A percentile compares a stretch with the other conserved stretches of the same genome.
Conservation (phyloP, 73 alveolate genomes). For the Uronychia setigera region DNA sequence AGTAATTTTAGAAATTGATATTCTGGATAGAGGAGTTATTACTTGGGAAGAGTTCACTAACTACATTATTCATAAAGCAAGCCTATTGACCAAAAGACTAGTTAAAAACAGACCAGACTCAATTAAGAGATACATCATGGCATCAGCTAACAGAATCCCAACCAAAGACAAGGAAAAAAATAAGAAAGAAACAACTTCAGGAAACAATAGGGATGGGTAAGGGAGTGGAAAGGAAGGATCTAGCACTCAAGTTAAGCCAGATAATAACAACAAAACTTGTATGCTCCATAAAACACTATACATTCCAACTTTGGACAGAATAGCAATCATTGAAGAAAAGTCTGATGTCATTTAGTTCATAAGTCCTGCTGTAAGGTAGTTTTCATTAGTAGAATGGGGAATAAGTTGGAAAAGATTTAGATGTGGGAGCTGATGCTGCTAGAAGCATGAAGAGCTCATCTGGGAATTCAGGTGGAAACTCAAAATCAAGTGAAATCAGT, state of each 20-base stretch:
- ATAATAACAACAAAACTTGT: constrained; percentile 3
- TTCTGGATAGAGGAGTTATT: constrained; percentile 72
- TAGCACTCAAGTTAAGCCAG: not conserved
- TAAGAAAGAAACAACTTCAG: constrained; percentile 6
- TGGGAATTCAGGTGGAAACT: constrained; percentile 2
- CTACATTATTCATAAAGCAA: constrained; percentile 82
- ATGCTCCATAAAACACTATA: constrained; percentile 62
- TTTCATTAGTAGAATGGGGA: constrained; percentile 62
- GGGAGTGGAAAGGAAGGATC: not conserved
- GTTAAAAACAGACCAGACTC: constrained; percentile 69
- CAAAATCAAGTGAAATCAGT: constrained; percentile 15
- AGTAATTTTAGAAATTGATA: constrained; percentile 74
- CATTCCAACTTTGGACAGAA: constrained; percentile 69
- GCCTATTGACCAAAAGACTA: constrained; percentile 59
- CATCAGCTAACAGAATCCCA: constrained; percentile 23
- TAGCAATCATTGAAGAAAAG: constrained; percentile 82
- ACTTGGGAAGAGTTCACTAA: constrained; percentile 89
- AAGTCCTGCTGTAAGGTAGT: constrained; percentile 49
- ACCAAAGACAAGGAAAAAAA: constrained; percentile 48
- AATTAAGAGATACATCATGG: constrained; percentile 63
- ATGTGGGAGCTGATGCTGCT: constrained; percentile 66
- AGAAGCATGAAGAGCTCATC: constrained; percentile 3
- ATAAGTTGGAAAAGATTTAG: constrained; percentile 67
- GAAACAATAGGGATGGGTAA: not conserved
- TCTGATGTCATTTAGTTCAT: constrained; percentile 78